Base-by-base conservation (phyloP, 2,329 filamentous ascomycete genomes). In the Diaporthe vexans region DNA sequence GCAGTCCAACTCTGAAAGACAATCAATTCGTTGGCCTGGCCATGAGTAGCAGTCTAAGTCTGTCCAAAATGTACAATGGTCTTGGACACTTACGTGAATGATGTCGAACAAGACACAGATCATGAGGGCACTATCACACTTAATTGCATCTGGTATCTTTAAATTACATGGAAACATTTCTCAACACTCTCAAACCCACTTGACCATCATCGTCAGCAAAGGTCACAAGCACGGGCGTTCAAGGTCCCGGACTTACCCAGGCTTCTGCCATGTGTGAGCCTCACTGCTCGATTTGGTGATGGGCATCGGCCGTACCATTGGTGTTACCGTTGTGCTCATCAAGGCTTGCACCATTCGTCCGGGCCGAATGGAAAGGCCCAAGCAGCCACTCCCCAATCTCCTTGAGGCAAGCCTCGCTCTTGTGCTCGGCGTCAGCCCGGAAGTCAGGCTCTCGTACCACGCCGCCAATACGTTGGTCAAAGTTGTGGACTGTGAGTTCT, bases 341-440 rank as follows among this genome's bases (percentile, higher is more conserved):
- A 21, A 33, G 58, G n/a, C 21, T 46, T 26, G 24, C 8, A 1
- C 71, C 71, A 29, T 73, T 59, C 13, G 40, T 15, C 10, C 35
- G 37, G 52, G 9, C 48, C 1, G 71, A 37, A 40, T 69, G 63
- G 56, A 37, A 58, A 6, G 71, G 26, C 3, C 29, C 52, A n/a
- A 37, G 52, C 4, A 73, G 61, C 71, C 71, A 73, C 9, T 73
- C 61, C 7, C 71, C 71, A 51, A 73, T 59, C 71, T 73, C 61
- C 61, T 73, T 69, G 54, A 73, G 43, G 33, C 59, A 68, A 19
- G 52, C 61, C 29, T 69, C 61, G 52, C 61, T 69, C 71, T 73
- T 73, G 19, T 69, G 61, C 33, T 73, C 71, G 1, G 71, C 71
- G 13, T 73, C 71, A n/a, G 61, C 61, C n/a, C 71, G 71, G 43